phyloP scores from a whole-genome alignment of 352 stramenopile genomes.

The Phytophthora citrophthora region DNA sequence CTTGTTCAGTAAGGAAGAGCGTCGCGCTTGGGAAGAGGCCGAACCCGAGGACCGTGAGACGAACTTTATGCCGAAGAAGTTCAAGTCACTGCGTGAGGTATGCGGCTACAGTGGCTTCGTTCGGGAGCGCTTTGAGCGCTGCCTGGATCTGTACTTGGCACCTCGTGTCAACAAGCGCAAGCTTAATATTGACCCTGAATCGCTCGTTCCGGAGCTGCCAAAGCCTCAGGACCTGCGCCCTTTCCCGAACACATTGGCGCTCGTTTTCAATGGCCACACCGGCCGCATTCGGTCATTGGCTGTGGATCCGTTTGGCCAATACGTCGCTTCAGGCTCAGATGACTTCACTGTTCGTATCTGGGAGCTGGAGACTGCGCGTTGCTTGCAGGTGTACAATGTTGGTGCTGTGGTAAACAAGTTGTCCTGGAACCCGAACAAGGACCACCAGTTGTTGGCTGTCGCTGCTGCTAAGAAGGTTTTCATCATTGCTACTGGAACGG shows the following conservation, averaged over 20 bases:
- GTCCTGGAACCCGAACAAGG: conserved; percentile 97
- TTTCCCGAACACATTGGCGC: conserved; percentile 96
- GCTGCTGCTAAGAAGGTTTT: conserved; percentile 91
- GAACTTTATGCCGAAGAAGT: conserved; percentile 98
- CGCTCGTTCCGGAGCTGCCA: conserved; percentile 95
- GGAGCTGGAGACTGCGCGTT: conserved; percentile 96
- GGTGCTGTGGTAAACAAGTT: conserved; percentile 91
- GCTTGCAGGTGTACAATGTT: conserved; percentile 93
- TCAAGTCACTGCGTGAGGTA: conserved; percentile 96
- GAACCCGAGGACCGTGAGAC: conserved; percentile 96
- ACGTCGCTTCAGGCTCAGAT: conserved; percentile 95
- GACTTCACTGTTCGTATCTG: conserved; percentile 97
- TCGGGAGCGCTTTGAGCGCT: conserved; percentile 99
- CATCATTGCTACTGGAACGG: conserved; percentile 95
- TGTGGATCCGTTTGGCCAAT: conserved; percentile 97
- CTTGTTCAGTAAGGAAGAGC: conserved; percentile 96
- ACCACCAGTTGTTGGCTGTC: conserved; percentile 96
- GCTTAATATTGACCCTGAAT: conserved; percentile 98
- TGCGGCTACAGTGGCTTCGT: conserved; percentile 97
- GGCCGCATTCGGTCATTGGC: conserved; percentile 93
- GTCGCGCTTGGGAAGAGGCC: conserved; percentile 95
- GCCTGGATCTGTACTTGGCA: conserved; percentile 99
- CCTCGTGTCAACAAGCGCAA: conserved; percentile 96
- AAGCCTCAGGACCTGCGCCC: conserved; percentile 97
- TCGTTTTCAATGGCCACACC: conserved; percentile 90